phyloP scores from a whole-genome alignment of 331 rosid genomes.

The Pyrus hybrid region DNA sequence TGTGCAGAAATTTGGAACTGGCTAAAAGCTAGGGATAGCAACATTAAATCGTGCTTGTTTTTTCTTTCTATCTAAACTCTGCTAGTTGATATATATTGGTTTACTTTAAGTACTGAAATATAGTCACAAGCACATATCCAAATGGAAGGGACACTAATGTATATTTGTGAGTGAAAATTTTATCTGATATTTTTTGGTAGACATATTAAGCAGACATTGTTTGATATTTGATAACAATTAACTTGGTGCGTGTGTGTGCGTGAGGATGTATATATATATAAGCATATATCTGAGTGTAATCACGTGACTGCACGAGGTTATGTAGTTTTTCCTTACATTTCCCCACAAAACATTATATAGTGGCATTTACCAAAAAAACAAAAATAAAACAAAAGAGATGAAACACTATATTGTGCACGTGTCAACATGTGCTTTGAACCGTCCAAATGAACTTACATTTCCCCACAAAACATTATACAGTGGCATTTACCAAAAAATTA shows the following conservation, averaged over 20 bases:
- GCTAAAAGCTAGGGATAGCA: background rate
- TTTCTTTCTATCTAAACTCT: too few species aligned
- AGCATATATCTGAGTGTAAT: background rate
- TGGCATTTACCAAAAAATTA: background rate
- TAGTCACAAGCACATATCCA: too few species aligned
- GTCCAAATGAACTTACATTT: background rate
- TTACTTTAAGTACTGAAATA: too few species aligned
- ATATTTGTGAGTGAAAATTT: too few species aligned
- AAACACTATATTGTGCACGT: conserved; percentile 7
- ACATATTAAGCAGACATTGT: too few species aligned
- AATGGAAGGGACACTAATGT: too few species aligned
- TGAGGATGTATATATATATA: too few species aligned
- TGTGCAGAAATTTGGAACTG: background rate
- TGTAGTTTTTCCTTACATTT: background rate
- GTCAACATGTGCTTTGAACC: conserved; percentile 11
- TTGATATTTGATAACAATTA: background rate
- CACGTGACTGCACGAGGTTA: conserved; percentile 24
- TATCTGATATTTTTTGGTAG: too few species aligned
- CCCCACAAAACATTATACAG: background rate
- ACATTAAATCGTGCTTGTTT: too few species aligned
- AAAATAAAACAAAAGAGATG: background rate
- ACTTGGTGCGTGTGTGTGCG: background rate
- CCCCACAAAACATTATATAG: background rate
- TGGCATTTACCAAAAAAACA: background rate
- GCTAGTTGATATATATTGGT: too few species aligned